Conservation (phyloP, 495 filamentous ascomycete genomes). For the Daldinia decipiens region DNA sequence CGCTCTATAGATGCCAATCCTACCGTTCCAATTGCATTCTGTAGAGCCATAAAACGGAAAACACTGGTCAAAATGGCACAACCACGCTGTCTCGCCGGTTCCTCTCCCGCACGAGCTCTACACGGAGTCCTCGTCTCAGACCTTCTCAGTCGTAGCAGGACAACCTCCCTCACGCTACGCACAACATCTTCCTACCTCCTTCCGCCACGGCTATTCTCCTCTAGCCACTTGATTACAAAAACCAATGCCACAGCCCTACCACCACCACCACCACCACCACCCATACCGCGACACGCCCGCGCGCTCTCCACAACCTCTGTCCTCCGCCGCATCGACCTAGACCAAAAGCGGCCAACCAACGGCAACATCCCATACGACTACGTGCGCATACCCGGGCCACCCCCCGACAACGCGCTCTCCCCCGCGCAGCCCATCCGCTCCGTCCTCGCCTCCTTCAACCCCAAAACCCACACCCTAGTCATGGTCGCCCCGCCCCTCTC, state of each 20-base stretch:
- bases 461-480: conserved; percentile 63
- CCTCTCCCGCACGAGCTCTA: conserved; percentile 44
- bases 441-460: conserved; percentile 62
- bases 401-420: conserved; percentile 54
- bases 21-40: background rate
- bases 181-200: conserved; percentile 27
- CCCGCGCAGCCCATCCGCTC: conserved; percentile 53
- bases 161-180: conserved; percentile 19
- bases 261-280: background rate
- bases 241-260: background rate
- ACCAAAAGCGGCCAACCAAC: conserved; percentile 52
- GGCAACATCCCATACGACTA: conserved; percentile 63
- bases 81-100: conserved; percentile 27
- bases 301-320: conserved; percentile 31
- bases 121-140: conserved; percentile 40
- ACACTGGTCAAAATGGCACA: conserved; percentile 32
- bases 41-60: background rate
- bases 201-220: conserved; percentile 21
- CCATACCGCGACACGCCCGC: conserved; percentile 24
- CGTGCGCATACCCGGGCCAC: conserved; percentile 66
- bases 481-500: conserved; percentile 59
- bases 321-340: conserved; percentile 22
- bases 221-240: conserved; percentile 6
- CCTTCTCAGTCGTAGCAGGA: conserved; percentile 24
- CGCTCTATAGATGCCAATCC: background rate